phyloP scores from a whole-genome alignment of 1,284 basidiomycete genomes.

The Naganishia albida region DNA sequence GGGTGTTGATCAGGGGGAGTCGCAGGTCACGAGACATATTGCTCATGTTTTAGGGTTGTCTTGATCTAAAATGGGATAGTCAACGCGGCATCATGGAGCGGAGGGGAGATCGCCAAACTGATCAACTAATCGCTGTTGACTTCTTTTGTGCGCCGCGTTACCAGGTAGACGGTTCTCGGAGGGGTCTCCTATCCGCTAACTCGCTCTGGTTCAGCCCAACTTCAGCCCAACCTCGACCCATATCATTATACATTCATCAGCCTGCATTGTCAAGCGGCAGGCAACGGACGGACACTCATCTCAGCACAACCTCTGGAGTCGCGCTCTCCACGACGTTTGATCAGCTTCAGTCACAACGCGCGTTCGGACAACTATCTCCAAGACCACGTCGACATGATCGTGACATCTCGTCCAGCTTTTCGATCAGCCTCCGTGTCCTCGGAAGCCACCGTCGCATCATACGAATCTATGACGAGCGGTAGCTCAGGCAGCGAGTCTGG shows the following conservation, averaged over 20 bases:
- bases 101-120: too few species aligned
- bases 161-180: not conserved
- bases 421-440: constrained; percentile 23
- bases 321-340: not conserved
- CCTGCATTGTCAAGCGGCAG: too few species aligned
- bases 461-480: constrained; percentile 23
- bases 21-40: constrained; percentile 3
- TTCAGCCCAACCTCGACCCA: not conserved
- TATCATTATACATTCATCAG: not conserved
- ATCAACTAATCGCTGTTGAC: not conserved
- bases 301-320: too few species aligned
- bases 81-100: not conserved
- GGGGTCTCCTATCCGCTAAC: not conserved
- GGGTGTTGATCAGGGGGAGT: constrained; percentile 22
- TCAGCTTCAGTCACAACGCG: not conserved
- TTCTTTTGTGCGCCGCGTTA: not conserved
- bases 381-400: constrained; percentile 9
- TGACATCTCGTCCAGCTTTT: constrained; percentile 21
- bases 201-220: not conserved
- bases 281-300: not conserved
- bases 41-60: constrained; percentile 7
- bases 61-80: constrained; percentile 10
- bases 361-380: not conserved
- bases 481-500: constrained; percentile 14
- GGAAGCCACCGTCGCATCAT: constrained; percentile 18